Conservation (phyloP, 176 grass and related monocot genomes). For the Puya raimondii region DNA sequence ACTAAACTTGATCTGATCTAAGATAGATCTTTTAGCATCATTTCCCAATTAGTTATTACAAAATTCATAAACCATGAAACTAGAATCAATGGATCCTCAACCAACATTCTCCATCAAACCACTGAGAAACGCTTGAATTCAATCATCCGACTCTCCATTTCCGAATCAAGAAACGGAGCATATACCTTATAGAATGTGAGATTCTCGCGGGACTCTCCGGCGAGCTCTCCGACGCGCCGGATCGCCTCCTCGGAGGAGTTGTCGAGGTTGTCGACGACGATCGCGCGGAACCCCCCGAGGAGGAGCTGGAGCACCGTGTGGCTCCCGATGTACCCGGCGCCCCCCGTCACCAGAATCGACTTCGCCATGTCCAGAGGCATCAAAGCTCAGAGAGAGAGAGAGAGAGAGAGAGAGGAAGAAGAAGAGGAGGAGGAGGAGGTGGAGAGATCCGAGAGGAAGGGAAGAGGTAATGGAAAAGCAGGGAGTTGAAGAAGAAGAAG, state of each 20-base stretch:
- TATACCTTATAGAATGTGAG: slow-evolving; percentile 68
- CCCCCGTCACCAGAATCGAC: slow-evolving; percentile 78
- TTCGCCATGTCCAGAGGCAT: slow-evolving; percentile 10
- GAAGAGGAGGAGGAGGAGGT: neutral
- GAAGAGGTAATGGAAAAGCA: neutral
- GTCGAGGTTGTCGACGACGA: slow-evolving; percentile 63
- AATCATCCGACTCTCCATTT: neutral
- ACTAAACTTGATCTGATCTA: too few relatives aligned
- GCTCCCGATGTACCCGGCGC: slow-evolving; percentile 92
- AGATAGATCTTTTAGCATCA: too few relatives aligned
- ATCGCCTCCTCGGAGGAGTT: slow-evolving; percentile 78
- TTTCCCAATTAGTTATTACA: too few relatives aligned
- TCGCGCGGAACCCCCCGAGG: slow-evolving; percentile 45
- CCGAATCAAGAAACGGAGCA: neutral
- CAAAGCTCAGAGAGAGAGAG: neutral
- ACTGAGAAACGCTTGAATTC: neutral
- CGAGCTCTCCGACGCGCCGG: slow-evolving; percentile 53
- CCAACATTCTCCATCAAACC: neutral
- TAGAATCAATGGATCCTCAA: neutral
- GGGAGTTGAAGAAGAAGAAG: neutral
- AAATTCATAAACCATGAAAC: too few relatives aligned
- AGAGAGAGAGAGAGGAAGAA: neutral
- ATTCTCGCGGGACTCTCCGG: slow-evolving; percentile 38
- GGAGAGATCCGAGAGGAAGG: neutral
- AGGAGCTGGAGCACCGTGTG: slow-evolving; percentile 89